Evolutionary conservation across 495 filamentous ascomycete genomes (phyloP).

Genomic region (Aspergillus nidulans): DNA sequence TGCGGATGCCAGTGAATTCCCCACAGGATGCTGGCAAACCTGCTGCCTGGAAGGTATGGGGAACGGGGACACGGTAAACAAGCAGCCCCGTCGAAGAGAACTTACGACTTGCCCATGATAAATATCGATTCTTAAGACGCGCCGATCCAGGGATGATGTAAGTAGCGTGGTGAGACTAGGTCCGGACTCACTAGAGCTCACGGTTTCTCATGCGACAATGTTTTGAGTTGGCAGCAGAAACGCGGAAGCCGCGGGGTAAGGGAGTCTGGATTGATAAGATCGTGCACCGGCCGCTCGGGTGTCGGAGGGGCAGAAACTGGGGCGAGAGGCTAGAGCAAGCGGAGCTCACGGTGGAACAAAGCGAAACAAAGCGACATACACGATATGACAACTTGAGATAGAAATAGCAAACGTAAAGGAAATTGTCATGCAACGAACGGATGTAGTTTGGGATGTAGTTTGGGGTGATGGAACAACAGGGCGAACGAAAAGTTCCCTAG

Average conservation of each 20-base stretch:
- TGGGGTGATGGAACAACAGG: background rate
- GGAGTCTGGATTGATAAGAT: slow-evolving; percentile 21
- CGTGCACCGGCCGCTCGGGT: slow-evolving; percentile 11
- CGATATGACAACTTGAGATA: background rate
- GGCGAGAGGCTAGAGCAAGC: background rate
- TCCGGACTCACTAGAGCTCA: slow-evolving; percentile 4
- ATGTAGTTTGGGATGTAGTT: background rate
- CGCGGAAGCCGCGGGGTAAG: slow-evolving; percentile 22
- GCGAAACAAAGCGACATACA: background rate
- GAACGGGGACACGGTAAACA: background rate
- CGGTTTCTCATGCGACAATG: slow-evolving; percentile 14
- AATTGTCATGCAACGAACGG: background rate
- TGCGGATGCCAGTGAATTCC: background rate
- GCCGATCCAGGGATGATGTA: background rate
- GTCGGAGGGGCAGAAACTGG: background rate
- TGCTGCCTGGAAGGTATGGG: slow-evolving; percentile 4
- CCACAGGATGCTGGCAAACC: background rate
- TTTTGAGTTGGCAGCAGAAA: slow-evolving; percentile 24
- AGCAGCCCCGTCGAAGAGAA: slow-evolving; percentile 4
- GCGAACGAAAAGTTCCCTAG: slow-evolving; percentile 2
- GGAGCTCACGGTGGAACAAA: background rate
- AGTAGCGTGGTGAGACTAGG: background rate
- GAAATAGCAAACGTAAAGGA: slow-evolving; percentile 1
- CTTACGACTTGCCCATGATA: slow-evolving; percentile 47
- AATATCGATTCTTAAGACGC: slow-evolving; percentile 9